Evolutionary conservation across 495 filamentous ascomycete species (phyloP).

Genomic region (Amniculicola lignicola): DNA sequence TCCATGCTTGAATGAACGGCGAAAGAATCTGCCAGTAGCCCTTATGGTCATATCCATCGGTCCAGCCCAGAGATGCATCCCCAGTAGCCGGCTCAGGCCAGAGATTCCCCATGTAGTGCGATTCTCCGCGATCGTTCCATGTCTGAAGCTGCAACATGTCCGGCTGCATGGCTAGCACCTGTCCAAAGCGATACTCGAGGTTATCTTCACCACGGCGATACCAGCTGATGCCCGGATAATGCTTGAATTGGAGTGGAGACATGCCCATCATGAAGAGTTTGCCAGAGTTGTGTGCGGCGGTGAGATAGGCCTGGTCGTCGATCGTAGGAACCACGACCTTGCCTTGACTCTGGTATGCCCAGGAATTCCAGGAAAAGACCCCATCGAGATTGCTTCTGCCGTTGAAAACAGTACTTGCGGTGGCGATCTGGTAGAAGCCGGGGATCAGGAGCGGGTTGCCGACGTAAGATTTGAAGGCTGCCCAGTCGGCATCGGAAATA

Average conservation of each 20-base stretch:
- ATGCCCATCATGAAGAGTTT: constrained; percentile 28
- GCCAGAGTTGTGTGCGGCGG: constrained; percentile 1
- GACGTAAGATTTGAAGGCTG: constrained; percentile 11
- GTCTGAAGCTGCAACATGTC: constrained; percentile 25
- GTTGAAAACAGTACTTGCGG: constrained; percentile 4
- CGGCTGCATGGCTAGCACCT: constrained; percentile 13
- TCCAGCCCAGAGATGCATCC: constrained; percentile 5
- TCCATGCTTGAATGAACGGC: constrained; percentile 18
- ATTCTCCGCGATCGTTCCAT: constrained; percentile 23
- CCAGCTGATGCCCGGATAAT: constrained; percentile 13
- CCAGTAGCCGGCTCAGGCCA: constrained; percentile 19
- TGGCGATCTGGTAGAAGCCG: constrained; percentile 13
- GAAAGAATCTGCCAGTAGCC: constrained; percentile 17
- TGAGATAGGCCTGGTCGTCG: constrained; percentile 7
- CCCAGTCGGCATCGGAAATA: constrained; percentile 6
- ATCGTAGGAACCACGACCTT: constrained; percentile 4
- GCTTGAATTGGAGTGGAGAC: constrained; percentile 24
- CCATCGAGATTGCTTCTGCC: constrained; percentile 5
- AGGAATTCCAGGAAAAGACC: constrained; percentile 24
- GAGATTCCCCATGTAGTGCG: constrained; percentile 22
- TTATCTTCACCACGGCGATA: constrained; percentile 22
- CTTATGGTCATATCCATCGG: constrained; percentile 15
- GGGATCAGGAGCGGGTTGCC: constrained; percentile 13
- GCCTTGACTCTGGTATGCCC: background rate
- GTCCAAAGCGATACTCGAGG: constrained; percentile 14